These are phyloP conservation scores for Daldinia eschscholtzii DNA, from an alignment of 2,329 filamentous ascomycete species.

Conservation along the genomic window DNA sequence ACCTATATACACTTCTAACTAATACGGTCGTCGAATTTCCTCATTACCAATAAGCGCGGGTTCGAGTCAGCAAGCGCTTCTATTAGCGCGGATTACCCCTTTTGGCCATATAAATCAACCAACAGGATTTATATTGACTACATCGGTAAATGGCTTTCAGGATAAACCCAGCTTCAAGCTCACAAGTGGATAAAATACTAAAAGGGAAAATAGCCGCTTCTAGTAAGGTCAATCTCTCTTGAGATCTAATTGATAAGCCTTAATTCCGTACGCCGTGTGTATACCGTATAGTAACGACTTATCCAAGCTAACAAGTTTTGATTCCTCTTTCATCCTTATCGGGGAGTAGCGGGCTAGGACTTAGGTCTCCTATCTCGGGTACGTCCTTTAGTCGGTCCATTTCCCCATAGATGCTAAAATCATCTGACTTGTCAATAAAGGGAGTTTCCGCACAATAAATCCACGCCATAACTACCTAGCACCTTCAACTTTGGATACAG, in stretches of 20 bases:
- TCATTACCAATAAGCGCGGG: slow-evolving; percentile 44
- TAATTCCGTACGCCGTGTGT: slow-evolving; percentile 15
- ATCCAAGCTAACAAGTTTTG: slow-evolving; percentile 20
- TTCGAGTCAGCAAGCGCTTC: slow-evolving; percentile 37
- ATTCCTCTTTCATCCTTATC: slow-evolving; percentile 23
- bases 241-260: slow-evolving; percentile 22
- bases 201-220: slow-evolving; percentile 32
- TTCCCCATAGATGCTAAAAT: slow-evolving; percentile 24
- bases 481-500: neutral
- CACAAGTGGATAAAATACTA: slow-evolving; percentile 34
- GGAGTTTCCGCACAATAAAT: slow-evolving; percentile 13
- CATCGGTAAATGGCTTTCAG: slow-evolving; percentile 14
- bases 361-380: slow-evolving; percentile 19
- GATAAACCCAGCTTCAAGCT: slow-evolving; percentile 25
- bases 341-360: slow-evolving; percentile 13
- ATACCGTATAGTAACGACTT: slow-evolving; percentile 10
- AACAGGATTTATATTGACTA: slow-evolving; percentile 23
- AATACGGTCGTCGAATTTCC: slow-evolving; percentile 21
- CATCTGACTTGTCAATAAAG: slow-evolving; percentile 30
- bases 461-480: neutral
- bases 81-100: slow-evolving; percentile 37
- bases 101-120: slow-evolving; percentile 25
- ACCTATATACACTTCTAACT: slow-evolving; percentile 18
- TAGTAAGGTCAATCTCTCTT: slow-evolving; percentile 13
- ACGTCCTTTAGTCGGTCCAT: slow-evolving; percentile 26